Conservation (phyloP, 371 early-diverging fungal genomes). For the Fennellomyces sp. region DNA sequence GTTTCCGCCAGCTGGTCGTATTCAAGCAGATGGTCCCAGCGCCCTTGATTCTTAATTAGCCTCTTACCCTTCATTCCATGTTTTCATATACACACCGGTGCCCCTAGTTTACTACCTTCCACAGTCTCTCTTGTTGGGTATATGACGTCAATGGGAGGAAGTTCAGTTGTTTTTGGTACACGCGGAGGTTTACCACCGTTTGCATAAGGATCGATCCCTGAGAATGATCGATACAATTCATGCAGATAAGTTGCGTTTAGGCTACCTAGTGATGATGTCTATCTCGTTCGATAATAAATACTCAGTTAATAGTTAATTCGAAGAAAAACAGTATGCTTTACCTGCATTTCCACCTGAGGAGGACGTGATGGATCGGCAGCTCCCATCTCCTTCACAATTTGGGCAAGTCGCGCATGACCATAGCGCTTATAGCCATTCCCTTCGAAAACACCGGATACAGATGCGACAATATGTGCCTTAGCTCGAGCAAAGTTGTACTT, state of each 20-base stretch:
- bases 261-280: conserved; percentile 51
- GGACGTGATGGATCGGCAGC: conserved; percentile 9
- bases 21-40: conserved; percentile 46
- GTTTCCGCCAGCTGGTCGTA: conserved; percentile 32
- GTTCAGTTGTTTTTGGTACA: conserved; percentile 10
- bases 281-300: background rate
- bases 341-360: conserved; percentile 52
- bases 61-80: background rate
- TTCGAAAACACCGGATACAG: conserved; percentile 44
- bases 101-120: conserved; percentile 30
- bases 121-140: conserved; percentile 39
- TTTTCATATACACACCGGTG: conserved; percentile 23
- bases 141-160: conserved; percentile 40
- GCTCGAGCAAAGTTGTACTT: conserved; percentile 44
- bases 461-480: conserved; percentile 45
- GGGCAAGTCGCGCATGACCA: conserved; percentile 45
- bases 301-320: background rate
- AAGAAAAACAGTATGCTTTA: conserved; percentile 2
- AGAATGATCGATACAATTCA: conserved; percentile 43
- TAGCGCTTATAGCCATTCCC: conserved; percentile 29
- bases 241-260: conserved; percentile 28
- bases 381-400: conserved; percentile 29
- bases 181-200: conserved; percentile 10
- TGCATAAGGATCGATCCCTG: conserved; percentile 32
- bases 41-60: conserved; percentile 25